Conservation (phyloP, 139 green algal genomes). For the Pedinophyceae sp. region DNA sequence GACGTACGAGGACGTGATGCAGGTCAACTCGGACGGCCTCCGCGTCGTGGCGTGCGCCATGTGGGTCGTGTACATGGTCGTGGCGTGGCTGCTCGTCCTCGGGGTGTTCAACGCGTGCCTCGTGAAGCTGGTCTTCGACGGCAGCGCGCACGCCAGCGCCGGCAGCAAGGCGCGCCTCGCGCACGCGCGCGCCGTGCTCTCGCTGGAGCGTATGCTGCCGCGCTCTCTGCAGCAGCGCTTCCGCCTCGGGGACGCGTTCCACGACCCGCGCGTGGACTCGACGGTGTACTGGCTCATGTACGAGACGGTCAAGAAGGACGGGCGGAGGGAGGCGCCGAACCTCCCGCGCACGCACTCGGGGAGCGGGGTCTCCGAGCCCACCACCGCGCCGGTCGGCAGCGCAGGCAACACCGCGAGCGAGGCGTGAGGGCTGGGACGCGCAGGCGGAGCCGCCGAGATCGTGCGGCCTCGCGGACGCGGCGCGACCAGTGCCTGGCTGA, state of each 20-base stretch:
- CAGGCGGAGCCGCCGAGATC: no score
- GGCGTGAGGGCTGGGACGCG: no score
- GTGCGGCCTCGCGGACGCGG: no score
- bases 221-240: conserved; percentile 11
- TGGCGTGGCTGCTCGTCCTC: conserved; percentile 22
- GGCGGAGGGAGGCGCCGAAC: no score
- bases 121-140: background rate
- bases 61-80: conserved; percentile 29
- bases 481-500: no score
- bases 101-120: conserved; percentile 26
- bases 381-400: no score
- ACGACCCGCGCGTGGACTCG: background rate
- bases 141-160: background rate
- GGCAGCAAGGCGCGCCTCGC: background rate
- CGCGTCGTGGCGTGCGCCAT: no score
- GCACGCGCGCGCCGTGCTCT: background rate
- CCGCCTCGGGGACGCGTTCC: conserved; percentile 1
- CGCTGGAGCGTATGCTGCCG: conserved; percentile 10
- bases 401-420: no score
- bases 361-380: no score
- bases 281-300: background rate
- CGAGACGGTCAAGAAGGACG: background rate
- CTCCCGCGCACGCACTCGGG: no score
- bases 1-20: background rate
- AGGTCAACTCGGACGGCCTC: conserved; percentile 18